A percentile compares a stretch with the other conserved stretches of the same genome.
Evolutionary conservation across 2,329 filamentous ascomycete species (phyloP).

Genomic region (Neodidymelliopsis sp.): DNA sequence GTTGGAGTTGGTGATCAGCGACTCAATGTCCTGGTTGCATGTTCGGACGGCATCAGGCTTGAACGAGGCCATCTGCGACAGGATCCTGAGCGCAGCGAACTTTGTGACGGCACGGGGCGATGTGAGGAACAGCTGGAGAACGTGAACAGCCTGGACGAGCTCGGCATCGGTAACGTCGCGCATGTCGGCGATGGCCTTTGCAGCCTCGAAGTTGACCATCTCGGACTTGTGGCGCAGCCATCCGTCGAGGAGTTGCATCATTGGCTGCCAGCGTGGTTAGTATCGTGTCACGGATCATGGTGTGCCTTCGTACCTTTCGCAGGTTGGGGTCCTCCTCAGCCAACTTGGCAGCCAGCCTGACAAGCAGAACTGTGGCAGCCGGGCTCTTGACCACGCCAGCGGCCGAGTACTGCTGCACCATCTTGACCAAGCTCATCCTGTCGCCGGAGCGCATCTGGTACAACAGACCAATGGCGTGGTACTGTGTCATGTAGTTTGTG

Average conservation of each 20-base stretch:
- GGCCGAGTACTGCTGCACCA: conserved; percentile 98
- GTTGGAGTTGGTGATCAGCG: conserved; percentile 95
- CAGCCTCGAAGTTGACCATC: conserved; percentile 91
- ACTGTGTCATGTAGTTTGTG: conserved; percentile 97
- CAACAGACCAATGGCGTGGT: conserved; percentile 94
- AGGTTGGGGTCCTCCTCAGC: conserved; percentile 91
- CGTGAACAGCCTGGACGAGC: conserved; percentile 89
- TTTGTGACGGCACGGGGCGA: conserved; percentile 96
- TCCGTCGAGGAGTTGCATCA: conserved; percentile 95
- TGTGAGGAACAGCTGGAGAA: conserved; percentile 94
- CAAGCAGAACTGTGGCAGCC: conserved; percentile 89
- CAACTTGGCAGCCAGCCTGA: conserved; percentile 89
- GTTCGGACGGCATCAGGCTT: conserved; percentile 90
- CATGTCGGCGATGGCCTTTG: conserved; percentile 97
- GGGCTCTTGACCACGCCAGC: conserved; percentile 94
- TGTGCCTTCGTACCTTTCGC: conserved; percentile 61
- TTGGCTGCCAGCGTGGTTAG: conserved; percentile 62
- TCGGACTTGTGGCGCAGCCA: conserved; percentile 99
- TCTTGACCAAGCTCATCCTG: conserved; percentile 98
- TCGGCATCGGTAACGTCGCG: conserved; percentile 91
- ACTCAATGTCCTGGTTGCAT: conserved; percentile 97
- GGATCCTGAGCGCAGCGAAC: conserved; percentile 94
- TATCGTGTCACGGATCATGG: not conserved
- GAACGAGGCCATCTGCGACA: conserved; percentile 96
- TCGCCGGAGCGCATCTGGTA: conserved; percentile 99